phyloP scores from a whole-genome alignment of 225 moss, liverwort and hornwort genomes.

The Neckera pumila region DNA sequence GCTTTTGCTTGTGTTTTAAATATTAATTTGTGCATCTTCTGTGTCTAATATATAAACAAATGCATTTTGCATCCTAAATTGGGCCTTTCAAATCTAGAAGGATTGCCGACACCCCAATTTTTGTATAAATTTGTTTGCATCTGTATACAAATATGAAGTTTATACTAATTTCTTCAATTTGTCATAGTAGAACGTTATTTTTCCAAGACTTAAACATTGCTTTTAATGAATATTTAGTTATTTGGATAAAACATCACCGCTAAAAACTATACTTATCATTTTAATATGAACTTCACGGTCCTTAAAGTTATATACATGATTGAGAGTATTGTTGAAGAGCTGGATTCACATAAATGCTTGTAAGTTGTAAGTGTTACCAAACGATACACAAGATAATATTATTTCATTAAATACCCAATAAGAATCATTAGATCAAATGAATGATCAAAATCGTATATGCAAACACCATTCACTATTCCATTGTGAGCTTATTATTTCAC shows the following conservation, averaged over 20 bases:
- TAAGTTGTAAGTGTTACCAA: no score
- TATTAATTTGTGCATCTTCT: background rate
- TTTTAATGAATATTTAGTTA: background rate
- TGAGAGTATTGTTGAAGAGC: background rate
- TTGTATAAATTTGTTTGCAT: background rate
- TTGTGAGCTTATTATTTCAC: background rate
- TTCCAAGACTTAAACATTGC: background rate
- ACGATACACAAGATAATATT: background rate
- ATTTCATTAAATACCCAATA: background rate
- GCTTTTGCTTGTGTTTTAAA: fast-evolving
- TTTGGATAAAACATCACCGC: background rate
- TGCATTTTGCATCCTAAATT: fast-evolving
- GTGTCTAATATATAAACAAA: fast-evolving
- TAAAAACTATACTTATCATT: background rate
- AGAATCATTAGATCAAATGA: background rate
- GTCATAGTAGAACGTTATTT: no score
- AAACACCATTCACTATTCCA: background rate
- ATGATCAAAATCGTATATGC: background rate
- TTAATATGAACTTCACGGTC: background rate
- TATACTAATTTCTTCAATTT: background rate
- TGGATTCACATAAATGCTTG: background rate
- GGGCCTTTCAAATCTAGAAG: fast-evolving
- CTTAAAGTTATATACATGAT: background rate
- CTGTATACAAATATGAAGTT: background rate
- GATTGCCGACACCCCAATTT: background rate